Evolutionary conservation across 495 filamentous ascomycete species (phyloP).

Genomic region (Talaromyces liani): DNA sequence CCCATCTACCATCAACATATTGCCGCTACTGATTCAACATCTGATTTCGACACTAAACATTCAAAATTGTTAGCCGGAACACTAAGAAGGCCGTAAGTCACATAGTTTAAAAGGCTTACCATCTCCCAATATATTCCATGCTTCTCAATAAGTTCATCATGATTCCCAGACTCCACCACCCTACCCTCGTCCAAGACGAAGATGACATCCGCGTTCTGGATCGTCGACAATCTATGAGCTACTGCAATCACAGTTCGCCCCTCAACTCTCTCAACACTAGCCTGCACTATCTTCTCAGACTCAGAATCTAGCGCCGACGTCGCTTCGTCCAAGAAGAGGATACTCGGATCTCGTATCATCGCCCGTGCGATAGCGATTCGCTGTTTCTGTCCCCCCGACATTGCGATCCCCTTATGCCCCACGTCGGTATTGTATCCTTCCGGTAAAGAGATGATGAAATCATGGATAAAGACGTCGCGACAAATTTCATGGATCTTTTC

Average conservation of each 20-base stretch:
- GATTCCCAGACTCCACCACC: conserved; percentile 74
- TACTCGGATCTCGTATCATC: conserved; percentile 51
- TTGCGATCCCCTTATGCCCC: conserved; percentile 43
- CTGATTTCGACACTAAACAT: background rate
- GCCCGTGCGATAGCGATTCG: conserved; percentile 61
- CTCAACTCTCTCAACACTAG: conserved; percentile 48
- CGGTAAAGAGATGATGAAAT: conserved; percentile 55
- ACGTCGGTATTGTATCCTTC: conserved; percentile 49
- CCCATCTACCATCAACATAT: background rate
- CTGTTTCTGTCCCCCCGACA: conserved; percentile 66
- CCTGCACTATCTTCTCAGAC: conserved; percentile 58
- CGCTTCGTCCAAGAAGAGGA: conserved; percentile 65
- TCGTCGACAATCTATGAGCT: conserved; percentile 58
- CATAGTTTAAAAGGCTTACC: background rate
- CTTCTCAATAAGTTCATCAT: conserved; percentile 23
- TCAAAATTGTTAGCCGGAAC: background rate
- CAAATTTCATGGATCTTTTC: conserved; percentile 42
- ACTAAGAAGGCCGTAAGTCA: background rate
- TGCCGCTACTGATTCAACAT: background rate
- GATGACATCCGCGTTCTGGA: conserved; percentile 75
- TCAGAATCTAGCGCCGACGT: conserved; percentile 59
- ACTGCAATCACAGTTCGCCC: conserved; percentile 51
- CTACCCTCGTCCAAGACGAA: conserved; percentile 73
- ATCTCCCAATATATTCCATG: background rate
- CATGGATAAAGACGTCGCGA: conserved; percentile 51